phyloP scores from a whole-genome alignment of 2,329 filamentous ascomycete species.

The Calycina herbarum region DNA sequence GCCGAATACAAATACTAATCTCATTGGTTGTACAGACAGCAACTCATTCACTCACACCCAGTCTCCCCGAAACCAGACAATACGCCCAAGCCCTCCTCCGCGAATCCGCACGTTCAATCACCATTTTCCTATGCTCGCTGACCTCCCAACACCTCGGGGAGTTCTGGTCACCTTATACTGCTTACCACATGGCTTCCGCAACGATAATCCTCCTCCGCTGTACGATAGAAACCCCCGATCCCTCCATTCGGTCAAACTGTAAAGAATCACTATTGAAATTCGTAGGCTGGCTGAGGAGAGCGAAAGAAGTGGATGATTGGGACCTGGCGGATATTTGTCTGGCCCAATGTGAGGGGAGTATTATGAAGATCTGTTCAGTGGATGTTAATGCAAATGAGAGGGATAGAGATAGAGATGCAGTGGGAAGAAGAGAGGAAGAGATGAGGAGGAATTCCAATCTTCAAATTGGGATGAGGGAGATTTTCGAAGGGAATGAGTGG shows the following conservation, averaged over 20 bases:
- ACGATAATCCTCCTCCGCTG: background rate
- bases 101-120: background rate
- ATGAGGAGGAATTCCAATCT: too few relatives aligned
- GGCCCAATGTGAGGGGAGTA: too few relatives aligned
- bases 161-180: background rate
- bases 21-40: background rate
- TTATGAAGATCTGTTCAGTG: too few relatives aligned
- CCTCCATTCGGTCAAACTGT: background rate
- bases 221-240: background rate
- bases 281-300: too few relatives aligned
- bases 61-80: background rate
- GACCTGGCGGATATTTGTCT: too few relatives aligned
- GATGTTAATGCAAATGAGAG: too few relatives aligned
- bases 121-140: background rate
- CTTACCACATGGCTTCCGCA: background rate
- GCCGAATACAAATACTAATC: background rate
- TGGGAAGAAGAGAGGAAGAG: too few relatives aligned
- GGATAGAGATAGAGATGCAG: too few relatives aligned
- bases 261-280: background rate
- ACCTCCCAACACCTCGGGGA: too few relatives aligned
- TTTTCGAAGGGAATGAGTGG: too few relatives aligned
- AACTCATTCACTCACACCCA: background rate
- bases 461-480: too few relatives aligned
- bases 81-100: background rate
- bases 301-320: too few relatives aligned